Evolutionary conservation across 306 rosid species (phyloP).

Genomic region (Vigna hirtella): DNA sequence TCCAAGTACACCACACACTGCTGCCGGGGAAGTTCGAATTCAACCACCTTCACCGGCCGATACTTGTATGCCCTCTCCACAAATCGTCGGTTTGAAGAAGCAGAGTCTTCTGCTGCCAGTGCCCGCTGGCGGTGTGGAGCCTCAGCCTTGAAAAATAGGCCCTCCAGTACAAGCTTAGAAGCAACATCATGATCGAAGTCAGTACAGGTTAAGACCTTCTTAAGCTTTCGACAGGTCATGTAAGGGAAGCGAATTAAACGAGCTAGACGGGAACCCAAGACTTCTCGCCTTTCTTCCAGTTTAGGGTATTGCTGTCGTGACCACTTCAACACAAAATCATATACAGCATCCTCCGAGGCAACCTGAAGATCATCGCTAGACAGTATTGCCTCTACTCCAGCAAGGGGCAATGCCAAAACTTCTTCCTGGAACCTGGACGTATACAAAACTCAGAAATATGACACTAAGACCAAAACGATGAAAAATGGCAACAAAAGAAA

Average conservation of each 20-base stretch:
- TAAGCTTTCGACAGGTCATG: slow-evolving; percentile 93
- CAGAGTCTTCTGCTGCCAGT: slow-evolving; percentile 78
- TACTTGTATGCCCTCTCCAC: slow-evolving; percentile 95
- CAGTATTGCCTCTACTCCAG: slow-evolving; percentile 91
- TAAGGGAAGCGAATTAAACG: slow-evolving; percentile 86
- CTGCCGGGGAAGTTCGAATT: slow-evolving; percentile 90
- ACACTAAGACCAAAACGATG: not conserved
- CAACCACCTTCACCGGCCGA: slow-evolving; percentile 96
- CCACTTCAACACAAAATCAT: slow-evolving; percentile 95
- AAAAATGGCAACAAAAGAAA: slow-evolving; percentile 24
- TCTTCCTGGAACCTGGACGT: slow-evolving; percentile 84
- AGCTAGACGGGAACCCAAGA: slow-evolving; percentile 75
- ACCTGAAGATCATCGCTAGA: slow-evolving; percentile 94
- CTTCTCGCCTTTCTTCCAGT: slow-evolving; percentile 83
- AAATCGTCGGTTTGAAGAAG: slow-evolving; percentile 67
- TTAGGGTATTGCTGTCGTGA: slow-evolving; percentile 70
- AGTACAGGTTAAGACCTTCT: slow-evolving; percentile 82
- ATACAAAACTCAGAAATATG: slow-evolving; percentile 23
- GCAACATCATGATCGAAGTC: slow-evolving; percentile 91
- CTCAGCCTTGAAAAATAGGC: slow-evolving; percentile 92
- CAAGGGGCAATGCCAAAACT: slow-evolving; percentile 85
- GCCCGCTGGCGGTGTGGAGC: slow-evolving; percentile 90
- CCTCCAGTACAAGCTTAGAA: slow-evolving; percentile 89
- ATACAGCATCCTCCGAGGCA: slow-evolving; percentile 97
- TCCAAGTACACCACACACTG: slow-evolving; percentile 96